Conservation (phyloP, 2,329 filamentous ascomycete species). For the Scedosporium apiospermum region DNA sequence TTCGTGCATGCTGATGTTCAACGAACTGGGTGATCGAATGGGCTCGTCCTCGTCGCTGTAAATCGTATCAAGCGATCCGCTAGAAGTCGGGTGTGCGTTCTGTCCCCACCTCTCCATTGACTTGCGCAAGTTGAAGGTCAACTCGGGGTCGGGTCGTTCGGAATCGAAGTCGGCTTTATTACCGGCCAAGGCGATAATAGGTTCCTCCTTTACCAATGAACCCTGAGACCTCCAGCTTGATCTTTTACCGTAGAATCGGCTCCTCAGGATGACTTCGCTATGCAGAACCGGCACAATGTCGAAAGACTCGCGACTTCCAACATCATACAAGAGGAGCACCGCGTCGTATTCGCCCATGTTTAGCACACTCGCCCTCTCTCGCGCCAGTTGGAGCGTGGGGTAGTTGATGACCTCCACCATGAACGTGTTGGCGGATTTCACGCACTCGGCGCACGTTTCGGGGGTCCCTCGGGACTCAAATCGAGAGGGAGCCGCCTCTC, state of each 20-base stretch:
- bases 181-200: conserved; percentile 58
- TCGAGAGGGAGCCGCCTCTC: not conserved
- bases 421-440: not conserved
- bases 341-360: conserved; percentile 17
- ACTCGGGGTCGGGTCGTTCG: conserved; percentile 1
- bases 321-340: conserved; percentile 19
- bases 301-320: conserved; percentile 14
- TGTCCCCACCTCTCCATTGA: not conserved
- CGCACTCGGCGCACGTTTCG: conserved; percentile 7
- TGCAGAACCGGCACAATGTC: conserved; percentile 12
- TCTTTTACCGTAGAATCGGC: not conserved
- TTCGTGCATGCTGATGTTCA: conserved; percentile 1
- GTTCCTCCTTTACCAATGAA: conserved; percentile 1
- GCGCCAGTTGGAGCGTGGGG: conserved; percentile 14
- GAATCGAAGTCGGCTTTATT: conserved; percentile 53
- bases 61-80: too few species aligned
- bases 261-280: conserved; percentile 13
- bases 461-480: not conserved
- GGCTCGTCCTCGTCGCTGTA: conserved; percentile 3
- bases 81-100: too few species aligned
- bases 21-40: conserved; percentile 13
- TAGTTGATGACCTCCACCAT: conserved; percentile 20
- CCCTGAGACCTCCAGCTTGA: not conserved
- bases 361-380: conserved; percentile 13
- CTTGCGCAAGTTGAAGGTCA: not conserved